Base-by-base conservation (phyloP, 352 stramenopile species). In the Globisporangium sylvaticum region DNA sequence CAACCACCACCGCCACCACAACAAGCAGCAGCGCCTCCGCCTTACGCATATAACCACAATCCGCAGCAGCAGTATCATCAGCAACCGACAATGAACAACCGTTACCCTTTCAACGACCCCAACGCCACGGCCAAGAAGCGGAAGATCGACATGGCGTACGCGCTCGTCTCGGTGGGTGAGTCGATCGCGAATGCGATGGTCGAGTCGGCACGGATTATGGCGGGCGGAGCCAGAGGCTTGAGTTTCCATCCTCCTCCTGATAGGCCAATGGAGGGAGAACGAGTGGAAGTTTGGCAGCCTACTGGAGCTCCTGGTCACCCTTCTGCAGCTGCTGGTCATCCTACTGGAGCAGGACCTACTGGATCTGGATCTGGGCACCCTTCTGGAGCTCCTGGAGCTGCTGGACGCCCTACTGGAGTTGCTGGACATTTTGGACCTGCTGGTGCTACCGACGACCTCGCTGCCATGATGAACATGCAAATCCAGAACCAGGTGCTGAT, bases 181-280 rank as follows among this genome's bases (percentile, higher is more conserved):
- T n/a, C 32, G 52, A 54, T 67, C 34, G 62, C 62, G 24, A 39
- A n/a, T 3, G 62, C 62, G 14, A 32, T 67, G 22, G 15, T 67
- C 10, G 62, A 61, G 52, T 60, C 62, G 1, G 62, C 62, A 46
- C 18, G 37, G 50, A 59, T 67, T 9, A 20, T 67, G 14, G 34
- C 61, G 2, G 25, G 52, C 14, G 15, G 5, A n/a, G 4, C 15
- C 39, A 46, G 39, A 46, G 15, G 39, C 4, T 3, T 6, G 4
- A 46, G 8, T n/a, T 18, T 18, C 12, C 8, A 20, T 46, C 14
- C 15, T 46, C 14, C 15, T 46, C 15, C 15, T 18, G 7, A 46
- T 46, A 4, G 15, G 4, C 15, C 39, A 46, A 18, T 46, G 39
- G 14, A 46, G 39, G 39, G 14, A 8, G 14, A 46, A 20, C 15